A percentile compares a stretch with the other conserved stretches of the same genome.
Conservation (phyloP, 2,329 filamentous ascomycete species). For the Penicillium sp. region DNA sequence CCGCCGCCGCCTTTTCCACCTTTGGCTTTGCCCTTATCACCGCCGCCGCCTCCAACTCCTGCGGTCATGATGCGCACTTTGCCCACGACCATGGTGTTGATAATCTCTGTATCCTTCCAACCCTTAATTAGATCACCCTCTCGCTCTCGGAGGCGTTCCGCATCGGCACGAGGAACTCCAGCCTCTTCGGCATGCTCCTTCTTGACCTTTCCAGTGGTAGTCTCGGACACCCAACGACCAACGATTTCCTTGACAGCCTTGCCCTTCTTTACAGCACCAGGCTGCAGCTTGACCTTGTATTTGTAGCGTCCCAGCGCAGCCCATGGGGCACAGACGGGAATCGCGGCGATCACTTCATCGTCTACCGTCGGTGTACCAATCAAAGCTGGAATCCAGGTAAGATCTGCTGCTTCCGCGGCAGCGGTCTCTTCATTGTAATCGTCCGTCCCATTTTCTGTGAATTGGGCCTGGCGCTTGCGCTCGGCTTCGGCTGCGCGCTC, state of each 20-base stretch:
- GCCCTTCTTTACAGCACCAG: slow-evolving; percentile 85
- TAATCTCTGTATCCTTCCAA: slow-evolving; percentile 78
- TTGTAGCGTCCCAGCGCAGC: slow-evolving; percentile 69
- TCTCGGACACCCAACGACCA: slow-evolving; percentile 73
- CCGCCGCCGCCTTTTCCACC: slow-evolving; percentile 25
- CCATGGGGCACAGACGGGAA: slow-evolving; percentile 66
- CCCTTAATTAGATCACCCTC: slow-evolving; percentile 83
- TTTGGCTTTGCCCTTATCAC: slow-evolving; percentile 24
- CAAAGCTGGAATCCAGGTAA: slow-evolving; percentile 64
- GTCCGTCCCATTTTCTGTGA: slow-evolving; percentile 69
- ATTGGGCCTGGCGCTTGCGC: slow-evolving; percentile 67
- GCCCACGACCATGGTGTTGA: slow-evolving; percentile 76
- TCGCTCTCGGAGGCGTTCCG: slow-evolving; percentile 77
- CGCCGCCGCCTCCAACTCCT: slow-evolving; percentile 52
- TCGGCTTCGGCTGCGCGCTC: slow-evolving; percentile 67
- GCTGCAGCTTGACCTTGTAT: slow-evolving; percentile 94
- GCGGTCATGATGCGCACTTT: slow-evolving; percentile 79
- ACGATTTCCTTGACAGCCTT: slow-evolving; percentile 91
- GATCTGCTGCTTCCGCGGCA: slow-evolving; percentile 50
- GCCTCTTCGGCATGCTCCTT: slow-evolving; percentile 61
- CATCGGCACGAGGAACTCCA: slow-evolving; percentile 52
- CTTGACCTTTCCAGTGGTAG: slow-evolving; percentile 47
- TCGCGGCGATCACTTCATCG: slow-evolving; percentile 69
- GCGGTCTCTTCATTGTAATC: slow-evolving; percentile 57
- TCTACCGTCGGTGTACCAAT: slow-evolving; percentile 76